Evolutionary conservation across 495 filamentous ascomycete species (phyloP).

Genomic region (Jackrogersella multiformis): DNA sequence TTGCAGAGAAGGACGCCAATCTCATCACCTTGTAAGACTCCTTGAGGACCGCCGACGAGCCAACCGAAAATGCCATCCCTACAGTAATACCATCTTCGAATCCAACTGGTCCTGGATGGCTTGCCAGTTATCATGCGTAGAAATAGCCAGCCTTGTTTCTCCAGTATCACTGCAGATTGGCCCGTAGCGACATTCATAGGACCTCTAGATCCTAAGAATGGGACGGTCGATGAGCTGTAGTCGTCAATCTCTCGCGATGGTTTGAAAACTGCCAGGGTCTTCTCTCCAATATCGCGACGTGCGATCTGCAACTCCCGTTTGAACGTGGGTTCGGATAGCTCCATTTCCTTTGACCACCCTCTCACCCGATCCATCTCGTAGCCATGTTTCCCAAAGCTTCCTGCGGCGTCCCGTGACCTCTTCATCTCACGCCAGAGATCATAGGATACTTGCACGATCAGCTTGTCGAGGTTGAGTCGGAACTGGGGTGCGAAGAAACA

Average conservation of each 20-base stretch:
- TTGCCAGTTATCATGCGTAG: conserved; percentile 85
- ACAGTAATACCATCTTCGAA: conserved; percentile 92
- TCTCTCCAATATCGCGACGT: conserved; percentile 83
- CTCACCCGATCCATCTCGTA: conserved; percentile 88
- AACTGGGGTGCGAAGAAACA: conserved; percentile 86
- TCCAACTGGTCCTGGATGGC: conserved; percentile 85
- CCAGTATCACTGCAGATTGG: conserved; percentile 58
- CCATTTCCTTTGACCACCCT: conserved; percentile 94
- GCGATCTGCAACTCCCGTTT: conserved; percentile 80
- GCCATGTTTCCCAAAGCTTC: conserved; percentile 68
- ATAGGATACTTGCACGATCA: conserved; percentile 83
- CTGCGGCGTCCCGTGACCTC: conserved; percentile 66
- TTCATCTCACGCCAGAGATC: conserved; percentile 90
- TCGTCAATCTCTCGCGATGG: conserved; percentile 94
- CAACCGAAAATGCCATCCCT: conserved; percentile 96
- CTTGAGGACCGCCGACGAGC: conserved; percentile 85
- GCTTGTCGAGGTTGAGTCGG: conserved; percentile 78
- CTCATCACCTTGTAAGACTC: conserved; percentile 93
- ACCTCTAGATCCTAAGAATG: conserved; percentile 79
- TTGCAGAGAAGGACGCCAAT: conserved; percentile 95
- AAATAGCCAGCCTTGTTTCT: conserved; percentile 97
- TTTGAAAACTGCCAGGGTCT: conserved; percentile 70
- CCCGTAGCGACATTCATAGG: conserved; percentile 64
- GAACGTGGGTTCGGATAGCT: conserved; percentile 79
- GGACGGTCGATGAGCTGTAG: conserved; percentile 86